A percentile compares a stretch with the other conserved stretches of the same genome.
Evolutionary conservation across 495 filamentous ascomycete species (phyloP).

Genomic region (Niebla homalea): DNA sequence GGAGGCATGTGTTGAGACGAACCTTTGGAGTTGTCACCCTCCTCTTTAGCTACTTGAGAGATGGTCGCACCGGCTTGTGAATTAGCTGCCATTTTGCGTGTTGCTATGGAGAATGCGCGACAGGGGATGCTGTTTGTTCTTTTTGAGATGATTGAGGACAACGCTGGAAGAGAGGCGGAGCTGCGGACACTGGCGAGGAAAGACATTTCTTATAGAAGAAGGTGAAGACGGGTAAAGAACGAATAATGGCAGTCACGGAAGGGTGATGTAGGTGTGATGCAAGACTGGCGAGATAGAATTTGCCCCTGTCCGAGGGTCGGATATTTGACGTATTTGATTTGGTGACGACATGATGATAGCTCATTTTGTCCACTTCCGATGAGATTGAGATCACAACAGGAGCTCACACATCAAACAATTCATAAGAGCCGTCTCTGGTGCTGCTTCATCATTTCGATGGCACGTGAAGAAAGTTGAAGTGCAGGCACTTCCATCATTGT

Average conservation of each 20-base stretch:
- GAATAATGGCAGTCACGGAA: neutral
- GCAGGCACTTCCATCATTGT: too few relatives aligned
- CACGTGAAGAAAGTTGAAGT: too few relatives aligned
- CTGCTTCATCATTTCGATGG: too few relatives aligned
- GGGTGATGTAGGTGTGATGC: neutral
- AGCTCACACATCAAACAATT: too few relatives aligned
- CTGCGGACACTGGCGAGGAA: neutral
- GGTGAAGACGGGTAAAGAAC: too few relatives aligned
- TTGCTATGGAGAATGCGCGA: neutral
- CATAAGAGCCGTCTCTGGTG: too few relatives aligned
- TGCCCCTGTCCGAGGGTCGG: neutral
- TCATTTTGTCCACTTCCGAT: neutral
- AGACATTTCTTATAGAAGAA: neutral
- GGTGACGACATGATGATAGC: neutral
- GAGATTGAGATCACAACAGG: too few relatives aligned
- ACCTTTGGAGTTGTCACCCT: slow-evolving; percentile 22
- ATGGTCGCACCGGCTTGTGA: slow-evolving; percentile 15
- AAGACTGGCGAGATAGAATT: neutral
- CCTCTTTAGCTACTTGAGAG: slow-evolving; percentile 20
- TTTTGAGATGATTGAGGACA: neutral
- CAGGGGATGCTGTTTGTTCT: neutral
- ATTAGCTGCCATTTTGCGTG: slow-evolving; percentile 4
- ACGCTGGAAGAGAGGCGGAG: too few relatives aligned
- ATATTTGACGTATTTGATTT: neutral
- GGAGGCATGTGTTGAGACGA: neutral